Percentiles rank a stretch among this genome's conserved stretches.
These are phyloP conservation scores for Penicillium argentinense DNA, from an alignment of 495 filamentous ascomycete genomes.

Conservation along the genomic window DNA sequence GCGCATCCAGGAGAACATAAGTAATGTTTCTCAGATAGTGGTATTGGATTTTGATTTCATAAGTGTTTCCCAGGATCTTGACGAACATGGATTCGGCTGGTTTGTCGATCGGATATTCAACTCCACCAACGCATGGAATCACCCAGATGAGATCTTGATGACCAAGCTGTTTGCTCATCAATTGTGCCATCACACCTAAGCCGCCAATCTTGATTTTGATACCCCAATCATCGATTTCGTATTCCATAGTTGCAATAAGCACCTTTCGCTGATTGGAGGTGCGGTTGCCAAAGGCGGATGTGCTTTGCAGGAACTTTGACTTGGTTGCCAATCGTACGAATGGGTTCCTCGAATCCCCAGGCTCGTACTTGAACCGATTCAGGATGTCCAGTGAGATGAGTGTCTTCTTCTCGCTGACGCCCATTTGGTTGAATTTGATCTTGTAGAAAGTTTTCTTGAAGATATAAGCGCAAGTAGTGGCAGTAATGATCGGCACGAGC, in stretches of 20 bases:
- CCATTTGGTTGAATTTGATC: constrained; percentile 69
- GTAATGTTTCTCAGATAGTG: constrained; percentile 67
- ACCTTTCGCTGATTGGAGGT: constrained; percentile 51
- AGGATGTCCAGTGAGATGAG: constrained; percentile 39
- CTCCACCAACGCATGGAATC: constrained; percentile 70
- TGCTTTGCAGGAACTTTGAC: constrained; percentile 47
- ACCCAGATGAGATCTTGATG: constrained; percentile 74
- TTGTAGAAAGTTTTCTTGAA: constrained; percentile 69
- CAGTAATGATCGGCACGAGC: constrained; percentile 54
- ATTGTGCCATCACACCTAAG: constrained; percentile 66
- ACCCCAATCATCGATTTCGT: constrained; percentile 69
- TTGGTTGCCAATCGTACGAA: constrained; percentile 38
- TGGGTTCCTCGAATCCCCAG: constrained; percentile 28
- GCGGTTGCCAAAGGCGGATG: constrained; percentile 45
- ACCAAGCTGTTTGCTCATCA: constrained; percentile 68
- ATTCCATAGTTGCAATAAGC: constrained; percentile 71
- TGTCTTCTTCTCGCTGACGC: constrained; percentile 52
- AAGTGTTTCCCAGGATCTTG: constrained; percentile 62
- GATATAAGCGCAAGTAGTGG: constrained; percentile 49
- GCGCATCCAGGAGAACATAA: constrained; percentile 69
- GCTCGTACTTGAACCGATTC: constrained; percentile 25
- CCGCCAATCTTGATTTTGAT: constrained; percentile 77
- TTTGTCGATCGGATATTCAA: constrained; percentile 64
- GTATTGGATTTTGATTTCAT: constrained; percentile 66
- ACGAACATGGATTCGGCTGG: constrained; percentile 63